Percentiles rank a stretch among this genome's conserved stretches.
Evolutionary conservation across 139 green algal species (phyloP).

Genomic region (Chlorella ohadii): DNA sequence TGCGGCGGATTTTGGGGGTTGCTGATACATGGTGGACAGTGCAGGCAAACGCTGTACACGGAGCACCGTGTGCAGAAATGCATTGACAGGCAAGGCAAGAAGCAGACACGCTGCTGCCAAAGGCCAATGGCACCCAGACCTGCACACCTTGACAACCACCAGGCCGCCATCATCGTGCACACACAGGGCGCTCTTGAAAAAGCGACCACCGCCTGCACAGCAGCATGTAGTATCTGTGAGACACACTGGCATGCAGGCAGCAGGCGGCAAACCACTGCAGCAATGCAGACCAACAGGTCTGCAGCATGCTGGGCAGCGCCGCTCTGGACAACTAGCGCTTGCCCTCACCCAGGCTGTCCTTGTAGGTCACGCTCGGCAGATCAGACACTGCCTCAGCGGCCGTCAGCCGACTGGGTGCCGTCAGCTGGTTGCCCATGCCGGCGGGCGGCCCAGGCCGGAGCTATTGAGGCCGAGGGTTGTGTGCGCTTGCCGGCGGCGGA

Average conservation of each 20-base stretch:
- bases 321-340: neutral
- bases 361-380: slow-evolving; percentile 17
- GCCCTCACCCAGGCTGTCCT: slow-evolving; percentile 22
- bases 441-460: neutral
- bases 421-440: slow-evolving; percentile 57
- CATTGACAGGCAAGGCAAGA: too few relatives aligned
- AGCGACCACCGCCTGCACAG: slow-evolving; percentile 78
- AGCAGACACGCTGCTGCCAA: too few relatives aligned
- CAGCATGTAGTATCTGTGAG: neutral
- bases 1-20: too few relatives aligned
- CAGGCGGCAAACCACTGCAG: neutral
- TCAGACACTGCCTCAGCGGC: slow-evolving; percentile 17
- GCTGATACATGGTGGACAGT: neutral
- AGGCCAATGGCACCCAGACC: too few relatives aligned
- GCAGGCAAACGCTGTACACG: too few relatives aligned
- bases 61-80: too few relatives aligned
- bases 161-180: slow-evolving; percentile 90
- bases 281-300: neutral
- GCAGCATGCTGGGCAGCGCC: too few relatives aligned
- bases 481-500: too few relatives aligned
- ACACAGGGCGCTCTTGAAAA: slow-evolving; percentile 90
- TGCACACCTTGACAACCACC: slow-evolving; percentile 90
- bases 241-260: neutral
- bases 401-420: neutral
- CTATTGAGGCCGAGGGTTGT: too few relatives aligned